phyloP scores from a whole-genome alignment of 2,329 filamentous ascomycete genomes.

The Gaeumannomyces sp. region DNA sequence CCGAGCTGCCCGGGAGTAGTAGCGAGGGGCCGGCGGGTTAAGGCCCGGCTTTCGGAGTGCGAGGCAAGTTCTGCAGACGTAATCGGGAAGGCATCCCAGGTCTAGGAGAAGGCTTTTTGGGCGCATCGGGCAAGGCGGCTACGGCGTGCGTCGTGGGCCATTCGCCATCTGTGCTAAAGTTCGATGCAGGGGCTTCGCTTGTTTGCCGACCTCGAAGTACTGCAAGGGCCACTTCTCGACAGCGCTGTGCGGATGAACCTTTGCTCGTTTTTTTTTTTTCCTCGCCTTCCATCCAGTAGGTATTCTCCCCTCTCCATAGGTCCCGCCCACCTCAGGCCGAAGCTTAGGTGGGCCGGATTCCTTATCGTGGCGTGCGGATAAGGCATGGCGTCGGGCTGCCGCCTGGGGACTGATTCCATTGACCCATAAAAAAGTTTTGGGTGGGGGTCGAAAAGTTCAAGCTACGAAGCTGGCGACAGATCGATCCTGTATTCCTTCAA shows the following conservation, averaged over 20 bases:
- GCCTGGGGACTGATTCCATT: neutral
- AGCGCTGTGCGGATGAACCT: no score
- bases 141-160: conserved; percentile 12
- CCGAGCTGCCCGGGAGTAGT: neutral
- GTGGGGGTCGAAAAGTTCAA: neutral
- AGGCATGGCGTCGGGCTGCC: no score
- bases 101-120: conserved; percentile 11
- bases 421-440: neutral
- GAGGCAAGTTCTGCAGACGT: conserved; percentile 19
- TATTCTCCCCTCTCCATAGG: neutral
- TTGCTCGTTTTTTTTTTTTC: neutral
- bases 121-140: conserved; percentile 3
- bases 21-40: neutral
- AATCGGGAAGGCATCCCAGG: conserved; percentile 13
- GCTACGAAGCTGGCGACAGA: neutral
- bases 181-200: neutral
- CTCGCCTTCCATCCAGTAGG: neutral
- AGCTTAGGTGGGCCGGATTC: no score
- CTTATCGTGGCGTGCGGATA: neutral
- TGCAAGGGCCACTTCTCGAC: neutral
- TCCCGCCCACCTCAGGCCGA: no score
- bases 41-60: conserved; percentile 12
- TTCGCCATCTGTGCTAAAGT: neutral
- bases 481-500: neutral
- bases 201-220: neutral